Base-by-base conservation (phyloP, 495 filamentous ascomycete genomes). In the Penicillium maclennaniae region DNA sequence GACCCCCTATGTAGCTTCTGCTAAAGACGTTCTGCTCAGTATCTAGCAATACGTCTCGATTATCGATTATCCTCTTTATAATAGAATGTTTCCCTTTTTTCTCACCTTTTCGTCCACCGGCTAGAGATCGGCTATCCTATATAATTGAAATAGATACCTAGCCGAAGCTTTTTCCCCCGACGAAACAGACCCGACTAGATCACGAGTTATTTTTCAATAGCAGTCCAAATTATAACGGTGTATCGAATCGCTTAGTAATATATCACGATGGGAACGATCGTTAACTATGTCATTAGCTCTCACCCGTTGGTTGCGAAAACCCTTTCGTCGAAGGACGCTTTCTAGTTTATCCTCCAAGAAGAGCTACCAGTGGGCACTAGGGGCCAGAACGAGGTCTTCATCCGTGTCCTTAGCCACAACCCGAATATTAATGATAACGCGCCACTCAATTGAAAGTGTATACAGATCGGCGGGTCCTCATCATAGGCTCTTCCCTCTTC, bases 381-480 rank as follows among this genome's bases (percentile, higher is more conserved):
- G 61, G 34, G 48, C 58, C 23, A 66, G 46, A 25, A 65, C 62
- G 6, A 66, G 7, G 34, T 68, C 53, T 47, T 53, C 45, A 47
- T 69, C 68, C 16, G 60, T 70, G 40, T 69, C 62, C 49, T 56
- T 57, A 21, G 47, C 40, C 7, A 70, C 51, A 23, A 38, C 43
- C 53, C 58, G 55, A 14, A 68, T 68, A 8, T 27, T 27, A 8
- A 27, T 27, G 4, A 8, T 27, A 23, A 71, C 53, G 51, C 61
- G 61, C 66, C 60, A 72, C 50, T 69, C 66, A 45, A 72, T 72
- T 53, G 56, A 45, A 71, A 73, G 53, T 70, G 60, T 42, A 72
- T 62, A 58, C 45, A 69, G 49, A 23, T 66, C 37, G 62, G 68
- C 43, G 53, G 55, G 31, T 66, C 43, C 53, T 72, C 56, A 43